Conservation (phyloP, 169 alveolate species). For the Eimeria zaria region DNA sequence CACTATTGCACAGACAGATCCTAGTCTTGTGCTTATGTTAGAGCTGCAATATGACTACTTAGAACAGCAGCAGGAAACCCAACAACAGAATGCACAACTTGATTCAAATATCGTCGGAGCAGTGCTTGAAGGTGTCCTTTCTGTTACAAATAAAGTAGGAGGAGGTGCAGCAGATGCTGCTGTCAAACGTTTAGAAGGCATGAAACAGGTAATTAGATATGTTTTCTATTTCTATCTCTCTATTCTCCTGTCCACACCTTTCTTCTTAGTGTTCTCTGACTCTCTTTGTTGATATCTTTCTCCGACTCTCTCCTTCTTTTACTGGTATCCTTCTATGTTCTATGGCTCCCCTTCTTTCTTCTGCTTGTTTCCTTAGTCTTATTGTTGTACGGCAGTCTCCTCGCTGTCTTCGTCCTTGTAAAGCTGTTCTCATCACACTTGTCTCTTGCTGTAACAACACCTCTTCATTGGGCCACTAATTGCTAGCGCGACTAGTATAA, state of each 20-base stretch:
- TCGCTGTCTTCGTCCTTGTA: background rate
- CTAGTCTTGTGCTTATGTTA: slow-evolving; percentile 49
- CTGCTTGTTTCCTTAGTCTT: background rate
- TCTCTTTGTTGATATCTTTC: too few relatives aligned
- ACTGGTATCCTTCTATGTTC: too few relatives aligned
- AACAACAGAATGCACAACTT: slow-evolving; percentile 52
- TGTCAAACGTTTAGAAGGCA: slow-evolving; percentile 46
- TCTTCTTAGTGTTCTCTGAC: too few relatives aligned
- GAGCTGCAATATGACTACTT: slow-evolving; percentile 66
- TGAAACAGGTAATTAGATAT: slow-evolving; percentile 52
- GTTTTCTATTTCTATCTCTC: too few relatives aligned
- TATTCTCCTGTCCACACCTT: too few relatives aligned
- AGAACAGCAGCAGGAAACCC: slow-evolving; percentile 56
- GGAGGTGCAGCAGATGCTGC: slow-evolving; percentile 67
- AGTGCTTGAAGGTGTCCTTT: slow-evolving; percentile 68
- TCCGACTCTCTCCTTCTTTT: too few relatives aligned
- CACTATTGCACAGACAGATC: slow-evolving; percentile 67
- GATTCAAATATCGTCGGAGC: slow-evolving; percentile 68
- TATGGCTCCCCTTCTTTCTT: too few relatives aligned
- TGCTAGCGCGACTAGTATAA: too few relatives aligned
- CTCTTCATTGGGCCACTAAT: too few relatives aligned
- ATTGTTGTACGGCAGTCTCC: background rate
- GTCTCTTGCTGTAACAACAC: background rate
- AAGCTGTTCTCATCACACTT: too few relatives aligned
- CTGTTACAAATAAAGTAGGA: slow-evolving; percentile 78